phyloP scores from a whole-genome alignment of 106 monocot genomes.

The Triglochin maritima region DNA sequence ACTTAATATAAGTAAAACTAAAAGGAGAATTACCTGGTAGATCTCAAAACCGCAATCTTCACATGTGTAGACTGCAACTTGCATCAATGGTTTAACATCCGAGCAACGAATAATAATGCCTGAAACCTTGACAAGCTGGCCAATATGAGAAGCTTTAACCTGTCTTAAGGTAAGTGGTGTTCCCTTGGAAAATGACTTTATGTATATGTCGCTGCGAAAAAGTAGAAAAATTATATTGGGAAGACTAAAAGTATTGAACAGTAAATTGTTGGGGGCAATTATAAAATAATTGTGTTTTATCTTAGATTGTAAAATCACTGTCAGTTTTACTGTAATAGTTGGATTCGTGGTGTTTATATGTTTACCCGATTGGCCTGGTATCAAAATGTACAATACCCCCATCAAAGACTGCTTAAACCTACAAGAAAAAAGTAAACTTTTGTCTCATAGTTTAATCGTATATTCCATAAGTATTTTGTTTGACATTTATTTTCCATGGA shows the following conservation, averaged over 20 bases:
- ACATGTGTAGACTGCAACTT: slow-evolving; percentile 99
- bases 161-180: slow-evolving; percentile 75
- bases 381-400: too few species aligned
- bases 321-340: not conserved
- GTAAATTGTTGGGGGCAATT: not conserved
- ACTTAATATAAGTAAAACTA: not conserved
- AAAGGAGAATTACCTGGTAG: slow-evolving; percentile 54
- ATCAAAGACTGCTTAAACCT: too few species aligned
- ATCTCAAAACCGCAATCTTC: slow-evolving; percentile 99
- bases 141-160: slow-evolving; percentile 91
- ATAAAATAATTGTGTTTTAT: not conserved
- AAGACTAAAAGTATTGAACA: not conserved
- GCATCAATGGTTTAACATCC: slow-evolving; percentile 98
- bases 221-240: not conserved
- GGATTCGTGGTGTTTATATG: too few species aligned
- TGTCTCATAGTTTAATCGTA: too few species aligned
- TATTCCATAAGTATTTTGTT: too few species aligned
- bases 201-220: slow-evolving; percentile 78
- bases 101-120: slow-evolving; percentile 97
- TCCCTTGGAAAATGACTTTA: slow-evolving; percentile 86
- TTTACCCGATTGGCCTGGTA: too few species aligned
- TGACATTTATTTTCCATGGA: too few species aligned
- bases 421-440: too few species aligned
- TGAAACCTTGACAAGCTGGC: slow-evolving; percentile 92
- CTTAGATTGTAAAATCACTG: not conserved